phyloP scores from a whole-genome alignment of 805 yeast genomes.

The Yamadazyma olivae region DNA sequence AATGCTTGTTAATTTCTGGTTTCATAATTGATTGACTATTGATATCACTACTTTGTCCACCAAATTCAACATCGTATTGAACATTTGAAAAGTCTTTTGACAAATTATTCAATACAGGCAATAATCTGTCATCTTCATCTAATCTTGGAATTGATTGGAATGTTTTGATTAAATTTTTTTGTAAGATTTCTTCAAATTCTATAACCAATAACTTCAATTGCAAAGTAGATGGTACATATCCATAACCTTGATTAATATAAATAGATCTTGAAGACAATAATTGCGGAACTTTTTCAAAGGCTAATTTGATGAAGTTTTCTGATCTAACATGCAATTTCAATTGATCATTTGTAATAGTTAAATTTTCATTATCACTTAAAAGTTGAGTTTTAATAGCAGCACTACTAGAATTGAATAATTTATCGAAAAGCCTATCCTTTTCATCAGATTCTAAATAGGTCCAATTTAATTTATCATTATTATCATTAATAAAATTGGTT shows the following conservation, averaged over 20 bases:
- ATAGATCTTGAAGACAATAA: constrained; percentile 73
- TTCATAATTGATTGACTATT: constrained; percentile 60
- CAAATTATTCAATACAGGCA: constrained; percentile 79
- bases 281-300: constrained; percentile 81
- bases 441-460: constrained; percentile 64
- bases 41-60: constrained; percentile 39
- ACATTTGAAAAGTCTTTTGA: constrained; percentile 48
- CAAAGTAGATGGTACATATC: constrained; percentile 79
- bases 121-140: constrained; percentile 87
- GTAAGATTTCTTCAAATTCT: constrained; percentile 60
- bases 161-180: constrained; percentile 56
- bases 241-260: constrained; percentile 63
- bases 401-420: constrained; percentile 56
- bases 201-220: constrained; percentile 68
- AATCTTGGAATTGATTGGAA: constrained; percentile 76
- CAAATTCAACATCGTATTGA: constrained; percentile 55
- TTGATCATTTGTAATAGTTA: constrained; percentile 46
- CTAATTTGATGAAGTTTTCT: constrained; percentile 77
- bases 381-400: constrained; percentile 36
- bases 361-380: constrained; percentile 26
- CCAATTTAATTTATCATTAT: constrained; percentile 64
- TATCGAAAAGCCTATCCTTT: constrained; percentile 43
- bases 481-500: constrained; percentile 58
- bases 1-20: constrained; percentile 54
- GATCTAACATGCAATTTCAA: constrained; percentile 48